phyloP scores from a whole-genome alignment of 225 moss, liverwort and hornwort genomes.

The Straminergon stramineum region DNA sequence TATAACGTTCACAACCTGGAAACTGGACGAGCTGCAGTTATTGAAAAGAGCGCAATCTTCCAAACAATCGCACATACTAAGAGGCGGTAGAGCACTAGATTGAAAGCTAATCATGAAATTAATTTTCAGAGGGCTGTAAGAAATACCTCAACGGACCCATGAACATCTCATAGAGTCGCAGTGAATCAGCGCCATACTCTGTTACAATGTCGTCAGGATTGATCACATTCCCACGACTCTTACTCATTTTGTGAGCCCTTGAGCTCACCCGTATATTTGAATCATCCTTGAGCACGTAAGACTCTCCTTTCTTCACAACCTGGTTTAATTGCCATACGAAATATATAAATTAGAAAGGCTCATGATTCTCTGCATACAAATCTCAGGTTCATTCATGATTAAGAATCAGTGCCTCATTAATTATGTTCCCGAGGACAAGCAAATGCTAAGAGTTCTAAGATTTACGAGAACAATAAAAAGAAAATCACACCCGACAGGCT shows the following conservation, averaged over 20 bases:
- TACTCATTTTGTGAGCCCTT: conserved; percentile 98
- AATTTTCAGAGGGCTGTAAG: neutral
- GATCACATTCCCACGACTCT: conserved; percentile 94
- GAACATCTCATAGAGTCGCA: conserved; percentile 97
- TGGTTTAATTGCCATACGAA: conserved; percentile 1
- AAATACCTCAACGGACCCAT: conserved; percentile 89
- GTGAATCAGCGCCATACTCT: conserved; percentile 94
- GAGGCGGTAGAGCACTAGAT: neutral
- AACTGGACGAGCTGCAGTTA: neutral
- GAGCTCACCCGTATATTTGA: conserved; percentile 64
- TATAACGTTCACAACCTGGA: neutral
- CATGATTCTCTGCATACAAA: neutral
- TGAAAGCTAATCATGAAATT: neutral
- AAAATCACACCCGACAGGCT: neutral
- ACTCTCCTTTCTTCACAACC: conserved; percentile 80
- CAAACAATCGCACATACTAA: neutral
- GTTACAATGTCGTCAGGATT: conserved; percentile 88
- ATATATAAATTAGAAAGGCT: neutral
- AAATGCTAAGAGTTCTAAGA: neutral
- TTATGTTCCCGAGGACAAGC: neutral
- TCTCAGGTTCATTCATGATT: neutral
- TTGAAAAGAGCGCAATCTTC: neutral
- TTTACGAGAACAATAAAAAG: neutral
- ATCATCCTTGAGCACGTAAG: conserved; percentile 70
- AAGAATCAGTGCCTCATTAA: neutral